Base-by-base conservation (phyloP, 768 basidiomycete species). In the Rhodocollybia butyracea region DNA sequence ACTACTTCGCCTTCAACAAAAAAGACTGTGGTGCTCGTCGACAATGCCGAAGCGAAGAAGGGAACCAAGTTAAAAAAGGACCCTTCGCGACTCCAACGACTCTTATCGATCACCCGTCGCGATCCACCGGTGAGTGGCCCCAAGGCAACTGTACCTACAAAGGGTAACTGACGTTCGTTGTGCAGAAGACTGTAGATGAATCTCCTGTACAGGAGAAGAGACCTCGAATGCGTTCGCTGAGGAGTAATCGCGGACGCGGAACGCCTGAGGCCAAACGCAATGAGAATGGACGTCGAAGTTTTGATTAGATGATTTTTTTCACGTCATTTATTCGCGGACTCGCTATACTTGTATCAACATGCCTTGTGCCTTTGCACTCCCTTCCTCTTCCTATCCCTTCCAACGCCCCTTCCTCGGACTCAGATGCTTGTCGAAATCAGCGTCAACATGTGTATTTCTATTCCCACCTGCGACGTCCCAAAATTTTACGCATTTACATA, bases 1-100 rank as follows among this genome's bases (percentile, higher is more conserved):
- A n/a, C n/a, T n/a, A n/a, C 34, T 8, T 17, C 48, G 34, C 22
- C 34, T 3, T 22, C 48, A 6, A 88, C 84, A 63, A 78, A 83
- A 21, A 88, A 85, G 63, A 79, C 84, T 7, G 82, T 87, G 51
- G 83, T 79, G 5, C 76, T 84, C 55, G 70, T 86, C 41, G 85
- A 86, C 50, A 78, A 80, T 5, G 69, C 83, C 54, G 80, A 83
- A 24, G 73, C 75, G 31, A 81, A 78, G 65, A 69, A 70, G 60
- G 68, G 68, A n/a, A n/a, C n/a, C 32, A 66, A 65, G 38, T 56
- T 64, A 7, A 64, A 64, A 43, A 55, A 61, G 21, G 60, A 62
- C 6, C 32, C 55, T 30, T 67, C 66, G 11, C 45, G 59, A 13
- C 54, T 67, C 41, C 62, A 61, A 34, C 59, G 64, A 17, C 57